Base-by-base conservation (phyloP, 1,139 yeast genomes). In the Hemisphaericaspora subhashii region DNA sequence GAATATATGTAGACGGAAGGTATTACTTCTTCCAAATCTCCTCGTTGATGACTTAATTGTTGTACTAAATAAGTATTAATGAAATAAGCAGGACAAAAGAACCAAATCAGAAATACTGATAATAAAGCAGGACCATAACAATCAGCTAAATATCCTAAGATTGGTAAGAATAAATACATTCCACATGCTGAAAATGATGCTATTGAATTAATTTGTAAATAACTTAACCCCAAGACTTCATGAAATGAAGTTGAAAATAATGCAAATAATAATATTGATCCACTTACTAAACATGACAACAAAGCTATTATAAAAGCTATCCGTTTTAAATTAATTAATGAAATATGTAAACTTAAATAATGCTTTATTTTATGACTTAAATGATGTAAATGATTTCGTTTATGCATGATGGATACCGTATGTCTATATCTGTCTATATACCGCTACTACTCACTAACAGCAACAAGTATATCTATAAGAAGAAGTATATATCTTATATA, bases 71-170 rank as follows among this genome's bases (percentile, higher is more conserved):
- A 43, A 22, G 51, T 57, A 43, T 66, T 82, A 27, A 77, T 53
- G 14, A 73, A 59, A 59, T 90, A 90, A 15, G 90, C 83, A 0
- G 95, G 89, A n/a, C 79, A 71, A 50, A 86, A 85, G 33, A 85
- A 66, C 43, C 78, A 46, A 30, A 84, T 66, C 14, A 94, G 78
- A 22, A 86, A 55, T 16, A 83, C 51, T 3, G 92, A 81, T 34
- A 90, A 62, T 18, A 85, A 56, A 11, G 86, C 84, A 1, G 96
- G 94, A 0, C 97, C 96, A 54, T 84, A 86, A 18, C 80, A 66
- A 58, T 92, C 98, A 1, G 95, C 90, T 35, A 86, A 62, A 50
- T 85, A 80, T 0, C 98, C 98, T 34, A 90, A 64, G 0, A 83
- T 57, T 0, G 98, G 97, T 5, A 90, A 78, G 13, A 94, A 83